A percentile compares a stretch with the other conserved stretches of the same genome.
Conservation (phyloP, 352 stramenopile species). For the Pythium rishiriense region DNA sequence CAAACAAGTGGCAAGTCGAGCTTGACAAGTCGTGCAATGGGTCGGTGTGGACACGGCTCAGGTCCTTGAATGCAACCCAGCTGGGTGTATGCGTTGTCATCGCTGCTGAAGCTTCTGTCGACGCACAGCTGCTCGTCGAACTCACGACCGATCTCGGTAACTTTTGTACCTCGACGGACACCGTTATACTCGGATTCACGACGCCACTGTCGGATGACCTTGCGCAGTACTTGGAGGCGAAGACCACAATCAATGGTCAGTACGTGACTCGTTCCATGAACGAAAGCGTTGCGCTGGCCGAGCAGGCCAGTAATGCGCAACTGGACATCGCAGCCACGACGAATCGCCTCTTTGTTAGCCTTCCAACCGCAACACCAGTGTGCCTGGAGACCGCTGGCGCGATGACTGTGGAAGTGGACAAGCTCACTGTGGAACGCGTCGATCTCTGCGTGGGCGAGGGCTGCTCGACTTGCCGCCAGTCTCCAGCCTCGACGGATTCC, state of each 20-base stretch:
- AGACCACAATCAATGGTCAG: conserved; percentile 19
- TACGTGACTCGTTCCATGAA: conserved; percentile 18
- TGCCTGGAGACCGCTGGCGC: conserved; percentile 6
- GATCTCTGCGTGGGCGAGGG: conserved; percentile 7
- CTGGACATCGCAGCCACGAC: not conserved
- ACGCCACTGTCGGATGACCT: conserved; percentile 9
- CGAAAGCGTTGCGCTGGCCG: conserved; percentile 6
- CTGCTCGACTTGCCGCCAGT: conserved; percentile 2
- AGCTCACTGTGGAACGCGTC: conserved; percentile 3
- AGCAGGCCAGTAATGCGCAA: conserved; percentile 2
- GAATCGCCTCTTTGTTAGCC: conserved; percentile 23
- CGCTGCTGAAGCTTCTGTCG: not conserved
- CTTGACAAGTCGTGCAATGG: conserved; percentile 1
- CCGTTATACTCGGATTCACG: conserved; percentile 24
- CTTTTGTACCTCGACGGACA: conserved; percentile 21
- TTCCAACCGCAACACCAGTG: not conserved
- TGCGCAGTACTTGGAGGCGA: conserved; percentile 15
- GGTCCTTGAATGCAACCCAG: not conserved
- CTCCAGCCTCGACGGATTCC: not conserved
- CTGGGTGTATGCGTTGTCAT: conserved; percentile 15
- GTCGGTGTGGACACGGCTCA: conserved; percentile 22
- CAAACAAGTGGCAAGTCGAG: conserved; percentile 20
- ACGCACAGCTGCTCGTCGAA: conserved; percentile 10
- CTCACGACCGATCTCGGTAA: conserved; percentile 1
- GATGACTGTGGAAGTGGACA: not conserved